A percentile compares a stretch with the other conserved stretches of the same genome.
phyloP scores from a whole-genome alignment of 768 basidiomycete genomes.

The Roridomyces roridus region DNA sequence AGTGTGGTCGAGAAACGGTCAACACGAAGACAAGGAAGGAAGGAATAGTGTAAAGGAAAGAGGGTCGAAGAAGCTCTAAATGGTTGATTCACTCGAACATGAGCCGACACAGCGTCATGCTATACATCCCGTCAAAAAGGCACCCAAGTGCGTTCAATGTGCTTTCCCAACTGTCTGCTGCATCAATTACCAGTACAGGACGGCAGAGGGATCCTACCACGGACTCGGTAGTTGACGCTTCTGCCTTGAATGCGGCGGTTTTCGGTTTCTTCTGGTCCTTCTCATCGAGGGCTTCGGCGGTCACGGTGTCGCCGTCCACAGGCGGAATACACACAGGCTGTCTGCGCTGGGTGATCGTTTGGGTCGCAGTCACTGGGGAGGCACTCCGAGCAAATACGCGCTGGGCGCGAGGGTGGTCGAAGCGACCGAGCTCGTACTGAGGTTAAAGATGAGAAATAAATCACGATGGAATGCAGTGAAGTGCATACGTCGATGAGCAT shows the following conservation, averaged over 20 bases:
- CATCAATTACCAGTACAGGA: neutral
- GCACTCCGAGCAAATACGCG: neutral
- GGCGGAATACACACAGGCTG: too few species aligned
- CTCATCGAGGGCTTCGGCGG: too few species aligned
- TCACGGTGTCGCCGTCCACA: too few species aligned
- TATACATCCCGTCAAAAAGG: constrained; percentile 20
- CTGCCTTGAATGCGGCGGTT: too few species aligned
- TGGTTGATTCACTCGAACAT: constrained; percentile 17
- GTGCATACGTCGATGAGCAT: constrained; percentile 11
- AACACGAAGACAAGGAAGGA: too few species aligned
- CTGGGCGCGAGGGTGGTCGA: neutral
- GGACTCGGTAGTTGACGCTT: neutral
- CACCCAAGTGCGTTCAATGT: constrained; percentile 2
- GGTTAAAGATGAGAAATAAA: neutral
- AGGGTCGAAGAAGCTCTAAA: too few species aligned
- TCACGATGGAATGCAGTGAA: neutral
- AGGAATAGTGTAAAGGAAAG: too few species aligned
- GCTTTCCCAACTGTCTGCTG: neutral
- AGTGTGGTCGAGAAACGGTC: too few species aligned
- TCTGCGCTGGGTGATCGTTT: neutral
- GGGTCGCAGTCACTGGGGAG: neutral
- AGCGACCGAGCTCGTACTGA: constrained; percentile 16
- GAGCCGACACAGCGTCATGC: constrained; percentile 13
- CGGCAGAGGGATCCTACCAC: neutral
- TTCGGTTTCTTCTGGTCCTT: too few species aligned